Conservation (phyloP, 495 filamentous ascomycete species). For the Aspergillus heteromorphus region DNA sequence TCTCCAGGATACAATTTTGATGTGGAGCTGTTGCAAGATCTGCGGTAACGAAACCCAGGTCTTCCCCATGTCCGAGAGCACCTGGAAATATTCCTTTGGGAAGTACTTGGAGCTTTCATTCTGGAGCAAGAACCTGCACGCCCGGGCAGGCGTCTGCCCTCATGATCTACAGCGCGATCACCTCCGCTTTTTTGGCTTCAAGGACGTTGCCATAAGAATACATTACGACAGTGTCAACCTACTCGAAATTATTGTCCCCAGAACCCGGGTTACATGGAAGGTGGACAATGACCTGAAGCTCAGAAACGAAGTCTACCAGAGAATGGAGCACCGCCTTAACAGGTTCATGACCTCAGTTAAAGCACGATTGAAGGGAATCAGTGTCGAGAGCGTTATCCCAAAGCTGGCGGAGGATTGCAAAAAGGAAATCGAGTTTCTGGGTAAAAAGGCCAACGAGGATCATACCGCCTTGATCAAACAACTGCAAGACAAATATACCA, state of each 20-base stretch:
- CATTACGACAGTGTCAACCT: conserved; percentile 90
- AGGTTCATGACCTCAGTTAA: conserved; percentile 85
- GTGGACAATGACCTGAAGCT: conserved; percentile 86
- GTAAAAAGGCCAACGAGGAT: conserved; percentile 73
- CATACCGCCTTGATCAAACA: conserved; percentile 64
- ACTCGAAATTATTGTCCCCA: conserved; percentile 92
- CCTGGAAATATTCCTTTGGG: conserved; percentile 97
- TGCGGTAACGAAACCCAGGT: conserved; percentile 86
- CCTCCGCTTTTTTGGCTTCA: conserved; percentile 84
- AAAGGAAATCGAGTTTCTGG: conserved; percentile 70
- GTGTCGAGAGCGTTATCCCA: conserved; percentile 80
- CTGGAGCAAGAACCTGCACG: conserved; percentile 80
- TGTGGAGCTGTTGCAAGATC: conserved; percentile 96
- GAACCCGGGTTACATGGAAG: conserved; percentile 90
- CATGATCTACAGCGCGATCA: conserved; percentile 93
- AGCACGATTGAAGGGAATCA: conserved; percentile 76
- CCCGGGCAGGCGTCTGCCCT: conserved; percentile 76
- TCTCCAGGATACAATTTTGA: conserved; percentile 74
- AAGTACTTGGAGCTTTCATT: conserved; percentile 97
- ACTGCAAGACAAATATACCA: conserved; percentile 84
- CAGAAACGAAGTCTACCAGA: conserved; percentile 84
- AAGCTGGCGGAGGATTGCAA: conserved; percentile 78
- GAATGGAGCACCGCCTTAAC: conserved; percentile 71
- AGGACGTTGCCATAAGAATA: conserved; percentile 76
- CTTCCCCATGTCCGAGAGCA: conserved; percentile 88